A percentile compares a stretch with the other conserved stretches of the same genome.
Conservation (phyloP, 1,139 yeast species). For the Yamadazyma membranifaciens region DNA sequence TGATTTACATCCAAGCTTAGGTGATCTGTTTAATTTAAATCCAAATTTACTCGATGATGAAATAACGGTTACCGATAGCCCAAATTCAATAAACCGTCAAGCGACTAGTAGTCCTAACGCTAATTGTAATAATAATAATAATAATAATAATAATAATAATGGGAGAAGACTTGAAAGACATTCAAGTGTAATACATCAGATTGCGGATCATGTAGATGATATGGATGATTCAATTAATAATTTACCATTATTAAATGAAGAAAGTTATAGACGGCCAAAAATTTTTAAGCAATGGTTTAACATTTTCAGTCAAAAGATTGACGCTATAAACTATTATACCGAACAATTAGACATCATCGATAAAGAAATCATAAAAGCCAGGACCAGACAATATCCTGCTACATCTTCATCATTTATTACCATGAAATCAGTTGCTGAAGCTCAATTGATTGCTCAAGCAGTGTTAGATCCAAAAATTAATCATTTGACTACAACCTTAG, state of each 20-base stretch:
- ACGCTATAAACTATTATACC: conserved; percentile 63
- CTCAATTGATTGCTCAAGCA: conserved; percentile 89
- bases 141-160: not conserved
- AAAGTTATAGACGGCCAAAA: conserved; percentile 45
- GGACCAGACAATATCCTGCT: conserved; percentile 64
- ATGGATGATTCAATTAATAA: conserved; percentile 18
- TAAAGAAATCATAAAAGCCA: conserved; percentile 52
- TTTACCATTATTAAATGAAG: conserved; percentile 30
- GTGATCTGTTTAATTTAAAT: conserved; percentile 20
- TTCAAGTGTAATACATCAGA: conserved; percentile 20
- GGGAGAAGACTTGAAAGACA: conserved; percentile 8
- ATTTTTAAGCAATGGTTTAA: conserved; percentile 53
- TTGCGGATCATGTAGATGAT: conserved; percentile 15
- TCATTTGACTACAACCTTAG: conserved; percentile 68
- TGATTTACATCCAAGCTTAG: conserved; percentile 26
- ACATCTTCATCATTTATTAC: conserved; percentile 71
- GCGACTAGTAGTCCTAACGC: too few species aligned
- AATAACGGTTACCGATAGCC: not conserved
- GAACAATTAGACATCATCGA: conserved; percentile 57
- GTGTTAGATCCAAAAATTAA: conserved; percentile 77
- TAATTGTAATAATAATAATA: not conserved
- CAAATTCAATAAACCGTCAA: conserved; percentile 13
- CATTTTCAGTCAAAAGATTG: conserved; percentile 55
- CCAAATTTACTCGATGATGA: not conserved
- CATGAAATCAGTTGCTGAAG: conserved; percentile 81